These are phyloP conservation scores for Gamarada debralockiae DNA, from an alignment of 495 filamentous ascomycete genomes.

Conservation along the genomic window DNA sequence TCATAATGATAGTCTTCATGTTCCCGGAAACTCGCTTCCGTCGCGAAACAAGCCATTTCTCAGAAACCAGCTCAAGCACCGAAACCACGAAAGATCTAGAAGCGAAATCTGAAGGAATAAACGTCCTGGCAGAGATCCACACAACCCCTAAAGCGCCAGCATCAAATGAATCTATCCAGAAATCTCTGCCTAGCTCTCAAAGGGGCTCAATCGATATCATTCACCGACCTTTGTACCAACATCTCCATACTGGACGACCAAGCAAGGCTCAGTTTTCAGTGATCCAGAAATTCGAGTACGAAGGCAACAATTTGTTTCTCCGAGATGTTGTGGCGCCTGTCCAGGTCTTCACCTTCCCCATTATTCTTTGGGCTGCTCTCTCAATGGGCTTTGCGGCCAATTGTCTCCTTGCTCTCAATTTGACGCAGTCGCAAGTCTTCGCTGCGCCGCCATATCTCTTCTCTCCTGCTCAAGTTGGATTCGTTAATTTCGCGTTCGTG, in stretches of 20 bases:
- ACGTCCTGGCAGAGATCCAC: too few species aligned
- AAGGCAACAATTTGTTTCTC: conserved; percentile 31
- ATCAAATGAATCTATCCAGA: too few species aligned
- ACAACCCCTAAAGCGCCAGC: too few species aligned
- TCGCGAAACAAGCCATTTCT: conserved; percentile 24
- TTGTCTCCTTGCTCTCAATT: conserved; percentile 53
- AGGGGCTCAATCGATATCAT: not conserved
- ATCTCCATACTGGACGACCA: conserved; percentile 46
- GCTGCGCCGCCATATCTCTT: conserved; percentile 57
- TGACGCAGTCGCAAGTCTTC: conserved; percentile 58
- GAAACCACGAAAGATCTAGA: not conserved
- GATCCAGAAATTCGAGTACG: conserved; percentile 29
- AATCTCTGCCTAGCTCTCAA: not conserved
- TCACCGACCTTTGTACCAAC: conserved; percentile 10
- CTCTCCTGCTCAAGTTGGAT: conserved; percentile 33
- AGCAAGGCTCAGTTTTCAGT: conserved; percentile 46
- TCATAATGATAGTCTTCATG: conserved; percentile 37
- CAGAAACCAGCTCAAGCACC: too few species aligned
- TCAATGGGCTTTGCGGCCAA: conserved; percentile 55
- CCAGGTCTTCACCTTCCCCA: conserved; percentile 57
- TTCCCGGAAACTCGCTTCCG: conserved; percentile 61
- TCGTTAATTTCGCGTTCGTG: conserved; percentile 43
- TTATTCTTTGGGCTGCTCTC: conserved; percentile 58
- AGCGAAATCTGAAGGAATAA: not conserved
- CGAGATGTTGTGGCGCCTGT: conserved; percentile 43